phyloP scores from a whole-genome alignment of 345 rosid genomes.

The Odontarrhena argentea region DNA sequence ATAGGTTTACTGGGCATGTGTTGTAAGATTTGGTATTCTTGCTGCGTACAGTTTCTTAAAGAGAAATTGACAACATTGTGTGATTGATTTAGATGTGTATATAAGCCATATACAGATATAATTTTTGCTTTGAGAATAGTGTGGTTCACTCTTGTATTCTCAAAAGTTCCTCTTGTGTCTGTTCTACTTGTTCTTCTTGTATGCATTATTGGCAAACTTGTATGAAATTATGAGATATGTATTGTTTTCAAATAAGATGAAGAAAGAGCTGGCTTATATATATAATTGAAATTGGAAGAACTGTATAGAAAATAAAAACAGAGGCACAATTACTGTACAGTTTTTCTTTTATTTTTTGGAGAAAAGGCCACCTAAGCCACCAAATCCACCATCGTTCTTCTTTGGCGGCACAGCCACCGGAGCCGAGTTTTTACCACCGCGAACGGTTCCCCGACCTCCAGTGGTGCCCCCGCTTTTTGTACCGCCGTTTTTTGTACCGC shows the following conservation, averaged over 20 bases:
- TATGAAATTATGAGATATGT: neutral
- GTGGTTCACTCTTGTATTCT: conserved; percentile 17
- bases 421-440: conserved; percentile 27
- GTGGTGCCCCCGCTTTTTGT: conserved; percentile 30
- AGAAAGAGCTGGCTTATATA: conserved; percentile 29
- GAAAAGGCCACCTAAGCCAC: conserved; percentile 57
- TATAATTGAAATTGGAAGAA: conserved; percentile 23
- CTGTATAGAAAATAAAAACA: conserved; percentile 22
- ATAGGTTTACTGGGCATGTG: conserved; percentile 11
- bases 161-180: conserved; percentile 16
- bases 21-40: conserved; percentile 35
- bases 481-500: conserved; percentile 33
- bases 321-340: conserved; percentile 16
- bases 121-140: conserved; percentile 21
- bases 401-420: conserved; percentile 63
- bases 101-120: conserved; percentile 8
- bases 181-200: neutral
- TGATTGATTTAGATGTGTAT: conserved; percentile 24
- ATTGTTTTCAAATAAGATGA: conserved; percentile 25
- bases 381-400: conserved; percentile 64
- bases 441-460: conserved; percentile 28
- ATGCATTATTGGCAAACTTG: no score
- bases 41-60: conserved; percentile 32
- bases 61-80: conserved; percentile 33
- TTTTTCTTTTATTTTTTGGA: conserved; percentile 47